phyloP scores from a whole-genome alignment of 306 rosid genomes.

The Trifolium pratense region DNA sequence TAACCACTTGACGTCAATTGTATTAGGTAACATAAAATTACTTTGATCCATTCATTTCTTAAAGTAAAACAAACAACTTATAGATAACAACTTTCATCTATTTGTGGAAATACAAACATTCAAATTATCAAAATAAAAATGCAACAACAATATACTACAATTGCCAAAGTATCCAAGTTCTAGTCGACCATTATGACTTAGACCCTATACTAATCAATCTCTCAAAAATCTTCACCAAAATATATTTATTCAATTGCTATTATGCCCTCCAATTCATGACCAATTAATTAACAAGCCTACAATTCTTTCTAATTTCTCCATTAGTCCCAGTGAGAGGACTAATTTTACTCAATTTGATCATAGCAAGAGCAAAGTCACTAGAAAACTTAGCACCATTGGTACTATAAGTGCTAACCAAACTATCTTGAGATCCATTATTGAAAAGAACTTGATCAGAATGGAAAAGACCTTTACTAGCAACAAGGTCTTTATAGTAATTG shows the following conservation, averaged over 20 bases:
- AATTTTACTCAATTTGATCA: slow-evolving; percentile 68
- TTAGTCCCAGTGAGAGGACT: slow-evolving; percentile 66
- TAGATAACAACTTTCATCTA: not conserved
- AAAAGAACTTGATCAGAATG: slow-evolving; percentile 81
- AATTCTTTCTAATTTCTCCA: slow-evolving; percentile 72
- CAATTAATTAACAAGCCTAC: slow-evolving; percentile 55
- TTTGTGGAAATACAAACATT: not conserved
- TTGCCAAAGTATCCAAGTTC: not conserved
- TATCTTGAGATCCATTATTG: slow-evolving; percentile 63
- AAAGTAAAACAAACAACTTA: not conserved
- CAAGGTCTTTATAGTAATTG: slow-evolving; percentile 58
- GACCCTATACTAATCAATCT: slow-evolving; percentile 13
- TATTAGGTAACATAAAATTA: too few species aligned
- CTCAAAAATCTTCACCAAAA: not conserved
- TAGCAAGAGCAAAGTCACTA: slow-evolving; percentile 71
- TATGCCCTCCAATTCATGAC: not conserved
- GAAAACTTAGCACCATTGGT: slow-evolving; percentile 37
- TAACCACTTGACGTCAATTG: too few species aligned
- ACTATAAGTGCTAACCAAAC: slow-evolving; percentile 63
- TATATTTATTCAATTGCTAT: slow-evolving; percentile 30
- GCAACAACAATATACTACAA: too few species aligned
- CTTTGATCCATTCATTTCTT: not conserved
- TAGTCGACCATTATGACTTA: slow-evolving; percentile 25
- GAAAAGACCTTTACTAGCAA: slow-evolving; percentile 62
- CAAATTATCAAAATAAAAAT: slow-evolving; percentile 25